These are phyloP conservation scores for Diaporthe destruens DNA, from an alignment of 2,329 filamentous ascomycete species.

Conservation along the genomic window DNA sequence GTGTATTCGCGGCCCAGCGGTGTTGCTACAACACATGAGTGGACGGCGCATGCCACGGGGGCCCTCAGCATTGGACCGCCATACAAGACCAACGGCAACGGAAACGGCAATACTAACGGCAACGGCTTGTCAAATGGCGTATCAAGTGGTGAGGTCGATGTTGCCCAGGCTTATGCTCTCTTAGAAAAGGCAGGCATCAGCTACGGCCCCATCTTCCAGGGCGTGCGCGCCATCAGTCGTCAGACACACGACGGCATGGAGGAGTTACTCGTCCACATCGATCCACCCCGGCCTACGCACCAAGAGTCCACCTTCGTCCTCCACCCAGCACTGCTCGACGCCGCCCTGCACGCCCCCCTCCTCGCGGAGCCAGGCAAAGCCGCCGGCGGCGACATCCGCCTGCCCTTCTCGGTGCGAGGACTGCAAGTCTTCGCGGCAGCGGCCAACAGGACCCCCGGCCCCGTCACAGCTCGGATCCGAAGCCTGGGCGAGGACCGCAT, in stretches of 20 bases:
- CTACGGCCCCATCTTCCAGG: not conserved
- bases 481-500: not conserved
- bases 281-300: not conserved
- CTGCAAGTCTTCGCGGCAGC: not conserved
- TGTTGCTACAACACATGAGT: not conserved
- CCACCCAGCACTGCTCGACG: slow-evolving; percentile 9
- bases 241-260: not conserved
- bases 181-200: not conserved
- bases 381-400: not conserved
- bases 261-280: not conserved
- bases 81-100: too few relatives aligned
- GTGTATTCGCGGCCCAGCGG: not conserved
- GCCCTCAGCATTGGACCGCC: too few relatives aligned
- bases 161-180: not conserved
- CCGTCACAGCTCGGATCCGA: not conserved
- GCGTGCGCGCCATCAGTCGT: not conserved
- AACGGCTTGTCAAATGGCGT: too few relatives aligned
- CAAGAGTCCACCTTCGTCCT: not conserved
- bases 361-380: not conserved
- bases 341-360: not conserved
- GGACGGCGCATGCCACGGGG: slow-evolving; percentile 3
- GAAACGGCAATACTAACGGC: too few relatives aligned
- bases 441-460: not conserved
- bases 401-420: not conserved
- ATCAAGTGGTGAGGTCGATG: too few relatives aligned